phyloP scores from a whole-genome alignment of 2,329 filamentous ascomycete species.

The Xylariales sp. region DNA sequence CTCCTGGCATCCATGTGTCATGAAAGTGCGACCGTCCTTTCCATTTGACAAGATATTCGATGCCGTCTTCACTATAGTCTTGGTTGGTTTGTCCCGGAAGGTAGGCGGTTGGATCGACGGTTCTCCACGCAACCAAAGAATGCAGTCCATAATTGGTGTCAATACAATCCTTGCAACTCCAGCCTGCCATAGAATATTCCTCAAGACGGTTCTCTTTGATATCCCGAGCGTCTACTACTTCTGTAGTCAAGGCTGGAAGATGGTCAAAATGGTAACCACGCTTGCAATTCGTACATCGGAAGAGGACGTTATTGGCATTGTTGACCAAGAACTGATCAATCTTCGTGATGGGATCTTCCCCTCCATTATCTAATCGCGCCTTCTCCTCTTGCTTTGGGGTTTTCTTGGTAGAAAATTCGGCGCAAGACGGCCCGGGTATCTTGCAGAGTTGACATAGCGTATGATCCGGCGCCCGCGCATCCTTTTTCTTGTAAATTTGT shows the following conservation, averaged over 20 bases:
- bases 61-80: constrained; percentile 77
- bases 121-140: constrained; percentile 89
- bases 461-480: constrained; percentile 74
- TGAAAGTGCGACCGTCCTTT: constrained; percentile 82
- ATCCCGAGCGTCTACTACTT: constrained; percentile 56
- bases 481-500: constrained; percentile 74
- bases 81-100: constrained; percentile 62
- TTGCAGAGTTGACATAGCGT: constrained; percentile 79
- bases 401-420: constrained; percentile 77
- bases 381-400: constrained; percentile 86
- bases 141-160: constrained; percentile 75
- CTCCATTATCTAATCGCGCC: constrained; percentile 80
- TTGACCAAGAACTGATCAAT: constrained; percentile 76
- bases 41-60: constrained; percentile 95
- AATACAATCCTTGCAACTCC: constrained; percentile 84
- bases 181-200: constrained; percentile 76
- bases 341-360: constrained; percentile 77
- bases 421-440: constrained; percentile 73
- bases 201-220: constrained; percentile 71
- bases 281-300: constrained; percentile 82
- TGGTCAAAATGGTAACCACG: constrained; percentile 88
- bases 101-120: constrained; percentile 68
- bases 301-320: constrained; percentile 80
- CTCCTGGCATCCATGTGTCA: constrained; percentile 86
- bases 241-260: constrained; percentile 65